Evolutionary conservation across 768 basidiomycete species (phyloP).

Genomic region (Saitozyma sp.): DNA sequence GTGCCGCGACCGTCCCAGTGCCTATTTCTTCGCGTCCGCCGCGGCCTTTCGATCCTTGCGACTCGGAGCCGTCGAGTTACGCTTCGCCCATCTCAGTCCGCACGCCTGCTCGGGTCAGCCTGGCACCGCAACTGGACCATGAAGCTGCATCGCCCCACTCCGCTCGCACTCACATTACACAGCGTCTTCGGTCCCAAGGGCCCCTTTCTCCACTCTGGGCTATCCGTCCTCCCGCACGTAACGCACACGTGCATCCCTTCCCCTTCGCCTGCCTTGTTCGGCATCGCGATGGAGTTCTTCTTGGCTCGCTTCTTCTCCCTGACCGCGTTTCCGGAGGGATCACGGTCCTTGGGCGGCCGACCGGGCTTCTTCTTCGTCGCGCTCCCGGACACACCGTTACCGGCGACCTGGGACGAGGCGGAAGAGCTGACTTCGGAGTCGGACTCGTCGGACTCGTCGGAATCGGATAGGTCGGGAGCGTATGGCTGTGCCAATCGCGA

Average conservation of each 20-base stretch:
- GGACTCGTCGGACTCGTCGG: too few relatives aligned
- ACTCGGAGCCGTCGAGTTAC: constrained; percentile 55
- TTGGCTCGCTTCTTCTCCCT: constrained; percentile 18
- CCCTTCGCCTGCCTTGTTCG: constrained; percentile 60
- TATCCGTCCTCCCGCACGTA: constrained; percentile 90
- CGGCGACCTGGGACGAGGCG: too few relatives aligned
- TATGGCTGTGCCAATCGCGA: too few relatives aligned
- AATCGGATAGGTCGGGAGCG: too few relatives aligned
- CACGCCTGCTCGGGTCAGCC: constrained; percentile 59
- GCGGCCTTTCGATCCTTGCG: constrained; percentile 36
- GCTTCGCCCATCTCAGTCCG: constrained; percentile 89
- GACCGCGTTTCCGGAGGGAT: background rate
- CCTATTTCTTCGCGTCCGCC: constrained; percentile 1
- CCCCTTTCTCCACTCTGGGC: constrained; percentile 97
- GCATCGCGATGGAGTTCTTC: constrained; percentile 3
- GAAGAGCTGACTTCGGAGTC: too few relatives aligned
- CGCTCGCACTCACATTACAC: constrained; percentile 67
- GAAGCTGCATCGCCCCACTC: too few relatives aligned
- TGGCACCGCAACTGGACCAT: background rate
- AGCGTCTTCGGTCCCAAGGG: constrained; percentile 95
- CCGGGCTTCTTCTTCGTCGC: constrained; percentile 15
- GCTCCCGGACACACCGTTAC: too few relatives aligned
- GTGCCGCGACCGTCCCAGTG: background rate
- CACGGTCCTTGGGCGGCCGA: constrained; percentile 3
- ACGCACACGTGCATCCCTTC: constrained; percentile 74